Percentiles rank a stretch among this genome's conserved stretches.
Evolutionary conservation across 192 early-diverging fungal genomes (phyloP).

Genomic region (Backusella australiensis): DNA sequence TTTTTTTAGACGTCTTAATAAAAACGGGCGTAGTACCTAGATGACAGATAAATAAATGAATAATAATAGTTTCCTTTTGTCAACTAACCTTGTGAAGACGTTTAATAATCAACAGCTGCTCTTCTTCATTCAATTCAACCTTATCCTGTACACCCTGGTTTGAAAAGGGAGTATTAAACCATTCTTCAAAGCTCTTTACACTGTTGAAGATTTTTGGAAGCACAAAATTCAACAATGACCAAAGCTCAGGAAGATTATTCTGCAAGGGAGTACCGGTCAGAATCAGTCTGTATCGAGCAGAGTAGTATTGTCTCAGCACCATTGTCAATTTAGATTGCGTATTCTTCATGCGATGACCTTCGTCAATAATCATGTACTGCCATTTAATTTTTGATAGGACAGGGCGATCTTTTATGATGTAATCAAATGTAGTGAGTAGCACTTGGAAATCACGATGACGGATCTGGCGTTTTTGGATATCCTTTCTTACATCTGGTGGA

Average conservation of each 20-base stretch:
- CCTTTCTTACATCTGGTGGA: constrained; percentile 69
- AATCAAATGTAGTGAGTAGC: constrained; percentile 95
- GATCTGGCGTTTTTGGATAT: constrained; percentile 69
- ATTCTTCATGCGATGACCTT: constrained; percentile 99
- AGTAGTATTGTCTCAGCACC: constrained; percentile 86
- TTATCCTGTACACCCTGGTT: constrained; percentile 75
- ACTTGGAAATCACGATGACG: constrained; percentile 87
- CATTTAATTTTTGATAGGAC: constrained; percentile 88
- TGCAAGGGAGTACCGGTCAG: constrained; percentile 96
- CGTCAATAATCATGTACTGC: constrained; percentile 98
- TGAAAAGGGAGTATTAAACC: constrained; percentile 96
- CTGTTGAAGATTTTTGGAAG: constrained; percentile 94
- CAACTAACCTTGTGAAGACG: constrained; percentile 83
- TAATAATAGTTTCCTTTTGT: not conserved
- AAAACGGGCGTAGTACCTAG: constrained; percentile 81
- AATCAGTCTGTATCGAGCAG: constrained; percentile 85
- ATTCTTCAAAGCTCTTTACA: constrained; percentile 95
- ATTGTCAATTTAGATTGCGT: constrained; percentile 79
- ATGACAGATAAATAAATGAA: constrained; percentile 22
- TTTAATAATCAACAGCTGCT: constrained; percentile 90
- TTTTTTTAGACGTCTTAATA: constrained; percentile 93
- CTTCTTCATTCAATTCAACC: constrained; percentile 96
- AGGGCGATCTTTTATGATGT: constrained; percentile 89
- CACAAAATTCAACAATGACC: constrained; percentile 94
- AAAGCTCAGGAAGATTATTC: constrained; percentile 96